phyloP scores from a whole-genome alignment of 176 grass and related monocot species.

The Oryza glumipatula region DNA sequence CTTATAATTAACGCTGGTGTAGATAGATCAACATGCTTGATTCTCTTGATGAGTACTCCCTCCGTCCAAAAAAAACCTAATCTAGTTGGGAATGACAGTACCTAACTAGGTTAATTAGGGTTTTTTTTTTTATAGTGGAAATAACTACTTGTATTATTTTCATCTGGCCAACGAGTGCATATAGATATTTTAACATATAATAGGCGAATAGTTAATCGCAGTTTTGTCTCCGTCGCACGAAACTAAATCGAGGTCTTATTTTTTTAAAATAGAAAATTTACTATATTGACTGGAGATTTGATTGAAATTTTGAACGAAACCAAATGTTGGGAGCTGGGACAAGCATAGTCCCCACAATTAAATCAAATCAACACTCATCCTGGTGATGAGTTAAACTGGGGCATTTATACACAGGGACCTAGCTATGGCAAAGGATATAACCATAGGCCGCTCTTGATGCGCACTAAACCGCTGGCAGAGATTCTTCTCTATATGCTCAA shows the following conservation, averaged over 20 bases:
- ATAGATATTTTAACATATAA: too few species aligned
- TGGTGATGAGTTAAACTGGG: neutral
- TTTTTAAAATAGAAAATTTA: neutral
- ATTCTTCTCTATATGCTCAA: conserved; percentile 38
- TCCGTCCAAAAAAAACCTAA: too few species aligned
- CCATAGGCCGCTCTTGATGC: conserved; percentile 26
- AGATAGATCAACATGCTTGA: too few species aligned
- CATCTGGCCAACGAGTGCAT: too few species aligned
- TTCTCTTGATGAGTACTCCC: too few species aligned
- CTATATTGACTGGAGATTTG: neutral
- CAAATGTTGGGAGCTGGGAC: neutral
- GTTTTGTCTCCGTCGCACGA: neutral
- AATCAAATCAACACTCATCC: neutral
- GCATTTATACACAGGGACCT: neutral
- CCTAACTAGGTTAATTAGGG: too few species aligned
- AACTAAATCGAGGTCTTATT: neutral
- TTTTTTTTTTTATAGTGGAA: too few species aligned
- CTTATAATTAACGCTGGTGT: too few species aligned
- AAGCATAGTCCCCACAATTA: conserved; percentile 1
- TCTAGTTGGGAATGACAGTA: too few species aligned
- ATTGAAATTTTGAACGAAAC: neutral
- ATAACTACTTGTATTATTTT: too few species aligned
- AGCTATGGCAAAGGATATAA: conserved; percentile 10
- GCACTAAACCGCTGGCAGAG: conserved; percentile 35
- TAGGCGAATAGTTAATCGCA: neutral